Conservation (phyloP, 1,139 yeast genomes). For the Suhomyces panamericanus region DNA sequence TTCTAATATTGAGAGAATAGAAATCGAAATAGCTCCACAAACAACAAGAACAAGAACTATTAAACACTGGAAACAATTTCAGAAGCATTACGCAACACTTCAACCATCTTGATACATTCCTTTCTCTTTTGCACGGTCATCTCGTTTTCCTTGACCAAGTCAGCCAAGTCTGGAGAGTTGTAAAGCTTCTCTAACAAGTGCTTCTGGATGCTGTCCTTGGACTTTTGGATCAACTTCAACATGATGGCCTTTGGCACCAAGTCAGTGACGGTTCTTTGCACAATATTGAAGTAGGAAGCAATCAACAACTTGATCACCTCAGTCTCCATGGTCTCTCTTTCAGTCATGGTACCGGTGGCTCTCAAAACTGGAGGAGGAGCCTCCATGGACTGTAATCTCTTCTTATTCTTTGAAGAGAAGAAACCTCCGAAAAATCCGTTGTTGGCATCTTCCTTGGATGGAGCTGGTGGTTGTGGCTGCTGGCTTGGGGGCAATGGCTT, state of each 20-base stretch:
- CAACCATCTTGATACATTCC: conserved; percentile 94
- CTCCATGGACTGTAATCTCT: conserved; percentile 93
- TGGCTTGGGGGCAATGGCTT: conserved; percentile 61
- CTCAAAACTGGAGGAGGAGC: conserved; percentile 95
- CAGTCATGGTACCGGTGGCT: conserved; percentile 94
- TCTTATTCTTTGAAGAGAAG: conserved; percentile 88
- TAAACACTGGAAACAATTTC: conserved; percentile 88
- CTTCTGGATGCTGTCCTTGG: conserved; percentile 87
- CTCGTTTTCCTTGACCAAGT: conserved; percentile 88
- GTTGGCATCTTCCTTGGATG: conserved; percentile 40
- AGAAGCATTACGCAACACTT: conserved; percentile 82
- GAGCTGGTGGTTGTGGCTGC: conserved; percentile 33
- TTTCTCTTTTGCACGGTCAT: conserved; percentile 90
- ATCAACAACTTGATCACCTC: conserved; percentile 93
- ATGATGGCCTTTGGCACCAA: conserved; percentile 92
- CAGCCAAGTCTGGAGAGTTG: conserved; percentile 70
- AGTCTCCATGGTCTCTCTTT: conserved; percentile 94
- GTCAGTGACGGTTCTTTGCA: conserved; percentile 90
- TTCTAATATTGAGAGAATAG: not conserved
- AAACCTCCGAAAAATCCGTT: conserved; percentile 93
- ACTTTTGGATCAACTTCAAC: conserved; percentile 82
- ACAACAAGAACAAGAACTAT: conserved; percentile 1
- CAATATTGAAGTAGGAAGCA: conserved; percentile 86
- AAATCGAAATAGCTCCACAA: not conserved
- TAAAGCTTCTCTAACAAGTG: conserved; percentile 86